A percentile compares a stretch with the other conserved stretches of the same genome.
Conservation (phyloP, 306 rosid species). For the Begonia fuchsioides region DNA sequence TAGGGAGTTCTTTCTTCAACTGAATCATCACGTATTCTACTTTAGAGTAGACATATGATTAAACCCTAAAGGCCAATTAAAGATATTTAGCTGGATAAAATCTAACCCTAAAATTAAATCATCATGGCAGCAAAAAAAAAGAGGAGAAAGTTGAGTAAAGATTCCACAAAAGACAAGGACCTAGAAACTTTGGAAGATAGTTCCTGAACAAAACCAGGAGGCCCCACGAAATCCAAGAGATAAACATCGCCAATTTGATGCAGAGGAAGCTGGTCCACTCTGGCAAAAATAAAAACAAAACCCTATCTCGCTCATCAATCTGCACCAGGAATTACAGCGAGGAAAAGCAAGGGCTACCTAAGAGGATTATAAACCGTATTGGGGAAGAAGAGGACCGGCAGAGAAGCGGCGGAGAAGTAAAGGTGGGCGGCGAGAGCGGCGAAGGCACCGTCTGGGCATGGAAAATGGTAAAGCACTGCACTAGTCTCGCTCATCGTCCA, state of each 20-base stretch:
- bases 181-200: slow-evolving; percentile 39
- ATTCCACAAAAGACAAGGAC: slow-evolving; percentile 11
- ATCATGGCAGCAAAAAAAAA: too few relatives aligned
- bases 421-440: slow-evolving; percentile 90
- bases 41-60: too few relatives aligned
- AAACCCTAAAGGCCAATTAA: too few relatives aligned
- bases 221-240: slow-evolving; percentile 75
- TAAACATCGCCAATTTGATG: slow-evolving; percentile 40
- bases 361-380: slow-evolving; percentile 64
- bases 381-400: slow-evolving; percentile 51
- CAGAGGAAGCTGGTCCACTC: slow-evolving; percentile 47
- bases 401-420: slow-evolving; percentile 48
- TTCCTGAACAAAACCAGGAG: slow-evolving; percentile 50
- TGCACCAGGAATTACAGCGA: not conserved
- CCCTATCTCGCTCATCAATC: too few relatives aligned
- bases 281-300: not conserved
- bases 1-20: too few relatives aligned
- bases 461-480: slow-evolving; percentile 76
- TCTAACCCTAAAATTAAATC: too few relatives aligned
- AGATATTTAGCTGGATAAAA: too few relatives aligned
- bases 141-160: not conserved
- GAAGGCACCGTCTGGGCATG: slow-evolving; percentile 82
- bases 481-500: slow-evolving; percentile 1
- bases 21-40: too few relatives aligned
- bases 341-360: slow-evolving; percentile 11